phyloP scores from a whole-genome alignment of 2,329 filamentous ascomycete species.

The Aspergillus hiratsukae region DNA sequence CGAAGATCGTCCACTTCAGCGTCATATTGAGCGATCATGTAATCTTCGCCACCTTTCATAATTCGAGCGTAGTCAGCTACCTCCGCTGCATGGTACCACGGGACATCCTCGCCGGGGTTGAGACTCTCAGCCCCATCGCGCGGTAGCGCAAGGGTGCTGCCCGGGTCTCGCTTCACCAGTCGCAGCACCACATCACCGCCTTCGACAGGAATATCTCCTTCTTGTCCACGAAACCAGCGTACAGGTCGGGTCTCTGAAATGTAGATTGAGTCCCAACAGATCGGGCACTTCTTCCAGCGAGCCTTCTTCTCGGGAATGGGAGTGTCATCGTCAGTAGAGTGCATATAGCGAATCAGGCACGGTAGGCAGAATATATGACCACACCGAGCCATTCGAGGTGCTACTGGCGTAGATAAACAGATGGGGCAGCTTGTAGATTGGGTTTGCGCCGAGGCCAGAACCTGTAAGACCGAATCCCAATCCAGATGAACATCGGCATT shows the following conservation, averaged over 20 bases:
- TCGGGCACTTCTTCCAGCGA: conserved; percentile 90
- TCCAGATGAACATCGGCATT: conserved; percentile 88
- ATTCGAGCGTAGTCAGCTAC: conserved; percentile 91
- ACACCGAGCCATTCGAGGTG: conserved; percentile 93
- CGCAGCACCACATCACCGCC: conserved; percentile 87
- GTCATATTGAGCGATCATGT: conserved; percentile 78
- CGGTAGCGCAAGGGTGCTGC: conserved; percentile 82
- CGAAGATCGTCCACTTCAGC: conserved; percentile 70
- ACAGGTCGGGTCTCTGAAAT: conserved; percentile 86
- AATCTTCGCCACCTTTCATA: conserved; percentile 88
- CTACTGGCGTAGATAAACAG: conserved; percentile 86
- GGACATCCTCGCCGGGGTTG: conserved; percentile 68
- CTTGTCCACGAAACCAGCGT: conserved; percentile 85
- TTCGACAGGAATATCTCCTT: conserved; percentile 71
- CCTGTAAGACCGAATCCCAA: conserved; percentile 86
- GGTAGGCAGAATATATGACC: conserved; percentile 96
- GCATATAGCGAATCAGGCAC: conserved; percentile 93
- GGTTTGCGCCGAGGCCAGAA: conserved; percentile 84
- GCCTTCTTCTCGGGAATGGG: conserved; percentile 62
- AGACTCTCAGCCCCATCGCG: conserved; percentile 72
- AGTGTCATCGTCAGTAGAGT: conserved; percentile 70
- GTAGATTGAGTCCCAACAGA: conserved; percentile 92
- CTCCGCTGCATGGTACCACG: conserved; percentile 92
- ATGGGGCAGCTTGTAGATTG: conserved; percentile 90
- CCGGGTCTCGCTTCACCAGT: conserved; percentile 73